Conservation (phyloP, 371 early-diverging fungal species). For the Saksenaea oblongispora region DNA sequence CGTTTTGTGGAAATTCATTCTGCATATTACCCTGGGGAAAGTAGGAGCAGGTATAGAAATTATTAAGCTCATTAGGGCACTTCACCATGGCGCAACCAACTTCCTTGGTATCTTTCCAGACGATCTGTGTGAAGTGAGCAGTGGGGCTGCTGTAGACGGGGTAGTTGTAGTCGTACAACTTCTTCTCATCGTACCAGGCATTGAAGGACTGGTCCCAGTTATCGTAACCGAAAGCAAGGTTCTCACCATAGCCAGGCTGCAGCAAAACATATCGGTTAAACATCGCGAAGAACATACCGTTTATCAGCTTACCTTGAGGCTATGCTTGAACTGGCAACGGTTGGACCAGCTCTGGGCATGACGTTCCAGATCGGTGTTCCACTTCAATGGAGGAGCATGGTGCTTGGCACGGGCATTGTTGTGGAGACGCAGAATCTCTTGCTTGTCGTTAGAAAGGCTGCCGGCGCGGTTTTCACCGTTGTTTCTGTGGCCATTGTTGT, state of each 20-base stretch:
- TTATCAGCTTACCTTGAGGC: not conserved
- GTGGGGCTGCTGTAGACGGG: conserved; percentile 2
- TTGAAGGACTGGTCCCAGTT: conserved; percentile 23
- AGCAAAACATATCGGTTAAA: no score
- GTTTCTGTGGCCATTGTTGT: conserved; percentile 4
- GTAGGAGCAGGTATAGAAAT: conserved; percentile 45
- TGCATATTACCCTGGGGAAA: conserved; percentile 36
- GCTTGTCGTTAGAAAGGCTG: conserved; percentile 20
- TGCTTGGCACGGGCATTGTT: conserved; percentile 50
- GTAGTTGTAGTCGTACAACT: conserved; percentile 27
- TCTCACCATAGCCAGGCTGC: conserved; percentile 31
- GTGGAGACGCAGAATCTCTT: conserved; percentile 34
- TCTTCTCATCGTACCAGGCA: conserved; percentile 41
- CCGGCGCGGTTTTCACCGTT: conserved; percentile 41
- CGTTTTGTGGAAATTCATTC: conserved; percentile 15
- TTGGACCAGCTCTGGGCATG: conserved; percentile 54
- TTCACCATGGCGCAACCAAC: conserved; percentile 39
- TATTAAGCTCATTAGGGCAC: conserved; percentile 24
- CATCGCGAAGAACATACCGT: no score
- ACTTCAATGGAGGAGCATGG: conserved; percentile 43
- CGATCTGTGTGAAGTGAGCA: conserved; percentile 48
- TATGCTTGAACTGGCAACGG: conserved; percentile 46
- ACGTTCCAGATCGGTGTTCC: conserved; percentile 38
- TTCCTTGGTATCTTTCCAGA: conserved; percentile 42
- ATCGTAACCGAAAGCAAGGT: conserved; percentile 38